Base-by-base conservation (phyloP, 306 rosid genomes). In the Castanospermum australe region DNA sequence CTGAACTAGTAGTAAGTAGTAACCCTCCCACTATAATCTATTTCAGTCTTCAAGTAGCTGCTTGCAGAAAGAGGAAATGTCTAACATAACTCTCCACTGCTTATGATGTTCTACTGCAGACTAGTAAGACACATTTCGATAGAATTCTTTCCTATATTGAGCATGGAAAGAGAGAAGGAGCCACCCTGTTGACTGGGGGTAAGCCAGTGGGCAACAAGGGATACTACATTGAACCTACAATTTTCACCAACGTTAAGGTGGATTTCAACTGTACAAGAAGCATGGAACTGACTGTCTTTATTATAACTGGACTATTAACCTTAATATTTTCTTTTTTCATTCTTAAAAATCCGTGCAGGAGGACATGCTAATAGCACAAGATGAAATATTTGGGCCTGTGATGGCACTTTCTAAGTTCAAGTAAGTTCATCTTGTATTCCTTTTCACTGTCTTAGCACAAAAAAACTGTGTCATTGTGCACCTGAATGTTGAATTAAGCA, bases 361-460 rank as follows among this genome's bases (percentile, higher is more conserved):
- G 57, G 93, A 94, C 38, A 91, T 93, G 88, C 25, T 88, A 6
- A 89, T 94, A 71, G 89, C 77, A 13, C 87, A 82, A 73, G 97
- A 94, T 24, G 97, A 94, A 84, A 92, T 94, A 73, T 92, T 94
- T 59, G 99, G 97, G 17, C 98, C 97, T n/a, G 97, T 92, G 12
- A 80, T 91, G 87, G 67, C 79, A 5, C 91, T 90, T 70, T 86
- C 89, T 73, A 91, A 94, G 87, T 92, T 94, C 89, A 90, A 87
- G 99, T 92, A 73, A 88, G 93, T 79, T 52, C 21, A 55, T 35
- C 24, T 33, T 28, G 1, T 39, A 14, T 50, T 42, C 21, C 22
- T 69, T 42, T 39, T 24, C 17, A 73, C 8, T 54, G 2, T 35
- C 22, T 25, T 52, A 2, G n/a, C 36, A 20, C 18, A 4, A 18